Evolutionary conservation across 2,329 filamentous ascomycete species (phyloP).

Genomic region (Emmonsiellopsis sp.): DNA sequence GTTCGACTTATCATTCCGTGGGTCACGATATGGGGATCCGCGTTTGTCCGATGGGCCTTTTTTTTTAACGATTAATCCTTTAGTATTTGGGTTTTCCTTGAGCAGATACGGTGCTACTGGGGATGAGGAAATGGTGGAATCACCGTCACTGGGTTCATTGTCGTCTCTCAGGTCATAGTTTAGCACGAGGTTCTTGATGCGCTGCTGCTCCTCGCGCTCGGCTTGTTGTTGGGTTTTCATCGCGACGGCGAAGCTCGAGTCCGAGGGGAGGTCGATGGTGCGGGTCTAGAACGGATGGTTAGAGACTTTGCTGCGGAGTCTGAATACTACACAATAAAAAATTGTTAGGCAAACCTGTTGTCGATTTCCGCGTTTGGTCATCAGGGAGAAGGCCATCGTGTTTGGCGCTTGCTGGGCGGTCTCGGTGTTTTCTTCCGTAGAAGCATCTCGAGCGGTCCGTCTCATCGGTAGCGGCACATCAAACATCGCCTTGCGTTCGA

Average conservation of each 20-base stretch:
- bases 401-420: constrained; percentile 29
- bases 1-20: constrained; percentile 46
- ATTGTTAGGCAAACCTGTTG: constrained; percentile 58
- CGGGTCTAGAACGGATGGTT: constrained; percentile 54
- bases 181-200: constrained; percentile 94
- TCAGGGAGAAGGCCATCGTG: constrained; percentile 93
- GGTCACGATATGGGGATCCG: constrained; percentile 30
- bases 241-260: constrained; percentile 89
- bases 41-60: constrained; percentile 33
- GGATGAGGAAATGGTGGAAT: constrained; percentile 28
- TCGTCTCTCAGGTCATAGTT: constrained; percentile 89
- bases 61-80: constrained; percentile 16
- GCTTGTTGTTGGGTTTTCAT: constrained; percentile 95
- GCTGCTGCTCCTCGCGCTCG: constrained; percentile 90
- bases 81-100: constrained; percentile 24
- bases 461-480: constrained; percentile 96
- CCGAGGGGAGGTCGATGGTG: constrained; percentile 73
- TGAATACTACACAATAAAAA: not conserved
- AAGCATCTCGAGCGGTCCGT: constrained; percentile 52
- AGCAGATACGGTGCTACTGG: constrained; percentile 15
- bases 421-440: constrained; percentile 27
- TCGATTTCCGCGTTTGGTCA: constrained; percentile 92
- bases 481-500: constrained; percentile 88
- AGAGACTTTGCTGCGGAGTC: not conserved
- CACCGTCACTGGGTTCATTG: constrained; percentile 71